Percentiles rank a stretch among this genome's conserved stretches.
These are phyloP conservation scores for Stentor roeselii DNA, from an alignment of 73 alveolate genomes.

Conservation along the genomic window DNA sequence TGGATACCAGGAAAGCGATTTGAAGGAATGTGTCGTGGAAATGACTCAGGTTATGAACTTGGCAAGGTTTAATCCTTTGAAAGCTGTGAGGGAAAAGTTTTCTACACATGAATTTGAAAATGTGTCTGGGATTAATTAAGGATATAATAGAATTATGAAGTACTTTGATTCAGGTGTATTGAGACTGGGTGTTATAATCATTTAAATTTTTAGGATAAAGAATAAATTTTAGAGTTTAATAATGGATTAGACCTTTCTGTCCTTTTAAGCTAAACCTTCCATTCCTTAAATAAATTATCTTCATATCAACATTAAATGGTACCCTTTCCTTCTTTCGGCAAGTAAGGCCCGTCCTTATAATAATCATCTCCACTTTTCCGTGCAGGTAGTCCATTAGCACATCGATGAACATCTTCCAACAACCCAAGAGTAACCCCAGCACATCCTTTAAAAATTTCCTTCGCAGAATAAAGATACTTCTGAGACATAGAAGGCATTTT, in stretches of 20 bases:
- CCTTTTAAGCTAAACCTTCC: no score
- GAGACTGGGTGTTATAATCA: no score
- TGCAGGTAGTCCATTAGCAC: constrained; percentile 59
- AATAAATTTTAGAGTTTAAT: no score
- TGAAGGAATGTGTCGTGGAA: not conserved
- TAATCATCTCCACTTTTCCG: constrained; percentile 47
- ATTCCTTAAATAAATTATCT: no score
- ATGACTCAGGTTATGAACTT: not conserved
- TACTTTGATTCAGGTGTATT: no score
- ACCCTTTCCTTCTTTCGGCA: not conserved
- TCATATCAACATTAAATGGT: no score
- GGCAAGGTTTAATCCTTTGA: not conserved
- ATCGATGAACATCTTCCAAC: constrained; percentile 61
- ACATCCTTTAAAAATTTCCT: constrained; percentile 55
- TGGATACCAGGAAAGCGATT: not conserved
- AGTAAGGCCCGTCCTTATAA: not conserved
- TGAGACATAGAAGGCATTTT: constrained; percentile 41
- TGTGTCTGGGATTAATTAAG: not conserved
- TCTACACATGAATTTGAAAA: not conserved
- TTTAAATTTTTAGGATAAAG: no score
- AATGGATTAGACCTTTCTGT: no score
- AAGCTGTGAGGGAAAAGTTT: not conserved
- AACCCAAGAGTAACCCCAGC: constrained; percentile 47
- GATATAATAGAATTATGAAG: no score
- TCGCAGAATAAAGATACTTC: constrained; percentile 60